These are phyloP conservation scores for Chimonanthus praecox DNA, from an alignment of 164 flowering plant species.

Conservation along the genomic window DNA sequence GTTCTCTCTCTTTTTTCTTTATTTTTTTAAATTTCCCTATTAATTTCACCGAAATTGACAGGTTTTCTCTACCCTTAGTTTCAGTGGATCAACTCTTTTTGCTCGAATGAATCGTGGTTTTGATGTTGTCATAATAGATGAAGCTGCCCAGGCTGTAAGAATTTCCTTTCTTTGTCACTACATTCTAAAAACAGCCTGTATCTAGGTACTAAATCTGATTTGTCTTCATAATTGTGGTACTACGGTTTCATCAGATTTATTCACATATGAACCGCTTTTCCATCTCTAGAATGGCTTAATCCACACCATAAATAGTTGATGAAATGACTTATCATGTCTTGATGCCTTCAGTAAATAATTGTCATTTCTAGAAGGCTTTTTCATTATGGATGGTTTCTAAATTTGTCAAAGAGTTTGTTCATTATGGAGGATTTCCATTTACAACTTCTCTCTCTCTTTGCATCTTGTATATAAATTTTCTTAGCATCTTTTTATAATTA, in stretches of 20 bases:
- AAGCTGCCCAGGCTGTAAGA: conserved; percentile 99
- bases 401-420: too few species aligned
- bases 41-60: conserved; percentile 27
- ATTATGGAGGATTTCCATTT: too few species aligned
- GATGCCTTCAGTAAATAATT: too few species aligned
- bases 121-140: conserved; percentile 97
- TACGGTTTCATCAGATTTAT: background rate
- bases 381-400: too few species aligned
- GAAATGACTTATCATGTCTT: too few species aligned
- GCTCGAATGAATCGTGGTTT: conserved; percentile 65
- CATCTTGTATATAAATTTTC: too few species aligned
- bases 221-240: background rate
- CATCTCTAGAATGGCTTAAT: background rate
- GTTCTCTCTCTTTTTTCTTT: background rate
- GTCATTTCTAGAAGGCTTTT: too few species aligned
- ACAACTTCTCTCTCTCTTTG: too few species aligned
- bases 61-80: conserved; percentile 98
- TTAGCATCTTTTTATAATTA: too few species aligned
- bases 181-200: background rate
- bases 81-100: conserved; percentile 78
- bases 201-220: background rate
- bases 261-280: background rate
- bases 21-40: background rate
- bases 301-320: too few species aligned
- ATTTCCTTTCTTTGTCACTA: background rate